Base-by-base conservation (phyloP, 768 basidiomycete genomes). In the Mrakia hoshinonis region DNA sequence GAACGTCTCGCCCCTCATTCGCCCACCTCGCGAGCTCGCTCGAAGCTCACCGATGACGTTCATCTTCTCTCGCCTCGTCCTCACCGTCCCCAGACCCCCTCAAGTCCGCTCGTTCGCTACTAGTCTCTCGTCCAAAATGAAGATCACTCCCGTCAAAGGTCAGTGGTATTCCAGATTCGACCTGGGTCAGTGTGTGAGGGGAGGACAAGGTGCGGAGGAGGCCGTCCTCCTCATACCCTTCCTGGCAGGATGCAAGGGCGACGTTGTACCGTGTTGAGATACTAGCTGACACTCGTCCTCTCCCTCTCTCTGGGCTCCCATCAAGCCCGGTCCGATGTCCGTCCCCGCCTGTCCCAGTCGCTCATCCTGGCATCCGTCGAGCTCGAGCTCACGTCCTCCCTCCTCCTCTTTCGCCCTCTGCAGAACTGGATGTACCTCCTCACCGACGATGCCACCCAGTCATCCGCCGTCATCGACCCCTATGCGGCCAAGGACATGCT, bases 341-440 rank as follows among this genome's bases (percentile, higher is more conserved):
- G 34, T 51, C 52, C 26, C 10, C 22, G 51, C n/a, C 34, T 29
- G n/a, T n/a, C n/a, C n/a, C n/a, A n/a, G n/a, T n/a, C n/a, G n/a
- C n/a, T n/a, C n/a, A n/a, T n/a, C n/a, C n/a, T n/a, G n/a, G n/a
- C 9, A 26, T 34, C 20, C 20, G 22, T 22, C 38, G 20, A 22
- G 26, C 0, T 2, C 6, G 20, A 52, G 29, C 47, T 29, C n/a
- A 24, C 26, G 22, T 58, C 18, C 34, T 31, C 46, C 51, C 18
- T 18, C 38, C 34, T 29, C 12, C 12, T 39, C 36, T 39, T 34
- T 58, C 1, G 13, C 22, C 26, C 18, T 38, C 29, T 20, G 20
- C 46, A 43, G 68, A 73, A 73, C 67, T 73, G 72, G 72, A 73
- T 73, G 72, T 73, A 73, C 60, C 47, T 73, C 61, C 36, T 73